Conservation (phyloP, 169 alveolate species). For the Eimeria acervulina region DNA sequence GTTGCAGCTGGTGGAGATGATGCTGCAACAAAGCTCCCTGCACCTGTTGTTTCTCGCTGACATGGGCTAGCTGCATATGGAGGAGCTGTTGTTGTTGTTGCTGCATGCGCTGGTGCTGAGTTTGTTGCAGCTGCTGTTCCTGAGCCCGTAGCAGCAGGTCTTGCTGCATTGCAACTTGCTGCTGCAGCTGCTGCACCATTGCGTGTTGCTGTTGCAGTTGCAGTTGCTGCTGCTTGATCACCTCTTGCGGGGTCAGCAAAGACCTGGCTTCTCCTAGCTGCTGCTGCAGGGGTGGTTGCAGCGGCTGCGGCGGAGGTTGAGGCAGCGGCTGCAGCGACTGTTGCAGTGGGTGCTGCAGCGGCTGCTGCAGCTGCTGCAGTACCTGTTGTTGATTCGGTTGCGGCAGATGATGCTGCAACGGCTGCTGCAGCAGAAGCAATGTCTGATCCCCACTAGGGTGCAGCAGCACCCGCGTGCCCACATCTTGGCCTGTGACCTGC, state of each 20-base stretch:
- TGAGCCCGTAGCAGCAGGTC: conserved; percentile 72
- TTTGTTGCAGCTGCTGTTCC: conserved; percentile 66
- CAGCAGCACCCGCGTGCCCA: conserved; percentile 23
- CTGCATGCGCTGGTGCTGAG: conserved; percentile 65
- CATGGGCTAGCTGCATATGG: conserved; percentile 65
- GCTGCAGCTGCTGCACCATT: conserved; percentile 76
- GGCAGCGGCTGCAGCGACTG: conserved; percentile 17
- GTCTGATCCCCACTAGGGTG: conserved; percentile 27
- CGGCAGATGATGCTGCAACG: conserved; percentile 7
- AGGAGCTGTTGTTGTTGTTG: conserved; percentile 56
- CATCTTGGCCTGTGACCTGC: neutral
- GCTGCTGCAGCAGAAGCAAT: conserved; percentile 52
- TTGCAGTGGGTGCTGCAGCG: conserved; percentile 30
- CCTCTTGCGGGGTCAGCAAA: conserved; percentile 56
- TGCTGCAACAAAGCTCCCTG: conserved; percentile 71
- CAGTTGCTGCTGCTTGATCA: conserved; percentile 67
- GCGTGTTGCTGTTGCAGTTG: conserved; percentile 67
- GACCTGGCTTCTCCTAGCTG: conserved; percentile 15
- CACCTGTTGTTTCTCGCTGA: conserved; percentile 63
- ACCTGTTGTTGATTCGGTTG: conserved; percentile 53
- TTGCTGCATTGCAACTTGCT: conserved; percentile 72
- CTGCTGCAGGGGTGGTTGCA: conserved; percentile 32
- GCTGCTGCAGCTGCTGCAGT: conserved; percentile 50
- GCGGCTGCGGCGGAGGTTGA: conserved; percentile 2
- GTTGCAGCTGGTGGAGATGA: conserved; percentile 64